Conservation (phyloP, 208 protist genomes). For the Trypanosoma scelopori region DNA sequence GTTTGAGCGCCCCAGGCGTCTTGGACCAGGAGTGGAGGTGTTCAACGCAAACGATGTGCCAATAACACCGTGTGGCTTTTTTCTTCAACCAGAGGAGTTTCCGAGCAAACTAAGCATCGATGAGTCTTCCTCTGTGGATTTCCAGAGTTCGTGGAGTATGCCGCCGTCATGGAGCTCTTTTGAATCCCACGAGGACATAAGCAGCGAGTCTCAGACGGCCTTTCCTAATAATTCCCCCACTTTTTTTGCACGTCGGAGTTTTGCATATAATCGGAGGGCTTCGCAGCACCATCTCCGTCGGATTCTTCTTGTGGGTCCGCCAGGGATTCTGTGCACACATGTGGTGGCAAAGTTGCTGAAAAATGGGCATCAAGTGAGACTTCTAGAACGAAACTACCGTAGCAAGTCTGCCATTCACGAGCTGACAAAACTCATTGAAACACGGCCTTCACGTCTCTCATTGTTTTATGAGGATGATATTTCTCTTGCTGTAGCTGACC, state of each 20-base stretch:
- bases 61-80: conserved; percentile 13
- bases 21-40: conserved; percentile 24
- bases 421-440: conserved; percentile 20
- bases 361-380: conserved; percentile 13
- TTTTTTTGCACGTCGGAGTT: conserved; percentile 2
- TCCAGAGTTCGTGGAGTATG: not conserved
- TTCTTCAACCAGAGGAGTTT: conserved; percentile 21
- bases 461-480: conserved; percentile 30
- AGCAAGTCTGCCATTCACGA: not conserved
- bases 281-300: conserved; percentile 12
- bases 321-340: conserved; percentile 9
- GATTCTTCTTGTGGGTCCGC: conserved; percentile 12
- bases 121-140: conserved; percentile 3
- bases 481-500: conserved; percentile 20
- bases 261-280: not conserved
- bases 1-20: conserved; percentile 17
- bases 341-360: conserved; percentile 8
- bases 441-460: conserved; percentile 15
- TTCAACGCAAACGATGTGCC: conserved; percentile 22
- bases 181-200: not conserved
- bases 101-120: conserved; percentile 24
- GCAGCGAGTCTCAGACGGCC: not conserved
- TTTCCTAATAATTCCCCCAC: not conserved
- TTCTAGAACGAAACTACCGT: conserved; percentile 18
- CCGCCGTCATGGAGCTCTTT: not conserved